Percentiles rank a stretch among this genome's conserved stretches.
Evolutionary conservation across 2,329 filamentous ascomycete genomes (phyloP).

Genomic region (Trichoderma cornu-damae): DNA sequence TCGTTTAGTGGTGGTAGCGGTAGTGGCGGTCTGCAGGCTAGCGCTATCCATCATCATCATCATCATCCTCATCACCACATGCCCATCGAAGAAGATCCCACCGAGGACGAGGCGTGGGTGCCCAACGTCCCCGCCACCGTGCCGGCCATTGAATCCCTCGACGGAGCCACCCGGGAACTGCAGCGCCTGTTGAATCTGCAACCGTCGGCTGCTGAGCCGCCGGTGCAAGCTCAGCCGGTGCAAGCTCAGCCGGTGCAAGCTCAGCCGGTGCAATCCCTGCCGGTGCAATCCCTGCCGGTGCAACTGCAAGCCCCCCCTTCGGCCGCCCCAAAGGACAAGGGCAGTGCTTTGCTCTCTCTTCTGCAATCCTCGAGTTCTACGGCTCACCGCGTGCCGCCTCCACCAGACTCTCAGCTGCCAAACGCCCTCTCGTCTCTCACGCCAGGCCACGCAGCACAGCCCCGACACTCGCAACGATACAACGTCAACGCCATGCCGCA

Average conservation of each 20-base stretch:
- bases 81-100: conserved; percentile 49
- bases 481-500: conserved; percentile 44
- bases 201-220: conserved; percentile 46
- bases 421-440: conserved; percentile 40
- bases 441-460: conserved; percentile 44
- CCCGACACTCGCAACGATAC: conserved; percentile 54
- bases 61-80: too few relatives aligned
- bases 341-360: conserved; percentile 49
- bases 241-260: not conserved
- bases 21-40: conserved; percentile 36
- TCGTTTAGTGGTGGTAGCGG: conserved; percentile 34
- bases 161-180: conserved; percentile 48
- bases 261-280: not conserved
- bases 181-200: conserved; percentile 53
- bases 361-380: conserved; percentile 37
- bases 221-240: conserved; percentile 21
- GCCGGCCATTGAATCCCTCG: conserved; percentile 43
- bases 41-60: conserved; percentile 40
- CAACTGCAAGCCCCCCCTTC: conserved; percentile 19
- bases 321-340: conserved; percentile 39
- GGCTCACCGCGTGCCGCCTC: conserved; percentile 19
- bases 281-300: not conserved
- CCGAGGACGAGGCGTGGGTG: conserved; percentile 56
- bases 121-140: conserved; percentile 33
- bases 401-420: conserved; percentile 31